Evolutionary conservation across 2,329 filamentous ascomycete species (phyloP).

Genomic region (Xylaria sp.): DNA sequence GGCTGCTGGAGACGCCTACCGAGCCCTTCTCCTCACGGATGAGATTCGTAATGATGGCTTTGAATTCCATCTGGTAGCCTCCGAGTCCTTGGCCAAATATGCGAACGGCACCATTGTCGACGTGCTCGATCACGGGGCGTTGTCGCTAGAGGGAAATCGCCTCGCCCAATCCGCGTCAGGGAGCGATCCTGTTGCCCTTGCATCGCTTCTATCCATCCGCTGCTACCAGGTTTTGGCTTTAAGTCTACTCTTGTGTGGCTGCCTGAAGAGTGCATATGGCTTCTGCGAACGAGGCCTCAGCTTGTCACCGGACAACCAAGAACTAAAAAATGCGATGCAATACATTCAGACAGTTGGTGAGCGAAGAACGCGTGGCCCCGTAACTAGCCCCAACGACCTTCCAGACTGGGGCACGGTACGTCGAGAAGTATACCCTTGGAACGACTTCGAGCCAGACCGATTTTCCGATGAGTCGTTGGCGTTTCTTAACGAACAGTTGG

Average conservation of each 20-base stretch:
- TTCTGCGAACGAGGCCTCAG: slow-evolving; percentile 69
- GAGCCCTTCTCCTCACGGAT: slow-evolving; percentile 84
- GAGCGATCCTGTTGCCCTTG: slow-evolving; percentile 49
- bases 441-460: slow-evolving; percentile 70
- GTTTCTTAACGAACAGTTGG: slow-evolving; percentile 73
- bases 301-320: slow-evolving; percentile 58
- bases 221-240: slow-evolving; percentile 65
- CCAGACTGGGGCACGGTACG: slow-evolving; percentile 75
- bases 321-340: slow-evolving; percentile 59
- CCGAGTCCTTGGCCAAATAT: slow-evolving; percentile 56
- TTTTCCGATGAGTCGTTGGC: slow-evolving; percentile 71
- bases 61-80: slow-evolving; percentile 77
- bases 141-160: slow-evolving; percentile 44
- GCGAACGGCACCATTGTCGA: slow-evolving; percentile 47
- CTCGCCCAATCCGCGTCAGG: slow-evolving; percentile 43
- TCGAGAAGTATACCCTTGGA: slow-evolving; percentile 74
- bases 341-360: slow-evolving; percentile 60
- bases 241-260: slow-evolving; percentile 68
- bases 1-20: slow-evolving; percentile 87
- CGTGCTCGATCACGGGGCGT: slow-evolving; percentile 53
- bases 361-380: slow-evolving; percentile 52
- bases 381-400: slow-evolving; percentile 59
- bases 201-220: slow-evolving; percentile 57
- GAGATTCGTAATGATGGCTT: slow-evolving; percentile 78
- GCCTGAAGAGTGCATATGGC: slow-evolving; percentile 68